These are phyloP conservation scores for Raphidocelis subcapitata DNA, from an alignment of 139 green algal species.

Conservation along the genomic window DNA sequence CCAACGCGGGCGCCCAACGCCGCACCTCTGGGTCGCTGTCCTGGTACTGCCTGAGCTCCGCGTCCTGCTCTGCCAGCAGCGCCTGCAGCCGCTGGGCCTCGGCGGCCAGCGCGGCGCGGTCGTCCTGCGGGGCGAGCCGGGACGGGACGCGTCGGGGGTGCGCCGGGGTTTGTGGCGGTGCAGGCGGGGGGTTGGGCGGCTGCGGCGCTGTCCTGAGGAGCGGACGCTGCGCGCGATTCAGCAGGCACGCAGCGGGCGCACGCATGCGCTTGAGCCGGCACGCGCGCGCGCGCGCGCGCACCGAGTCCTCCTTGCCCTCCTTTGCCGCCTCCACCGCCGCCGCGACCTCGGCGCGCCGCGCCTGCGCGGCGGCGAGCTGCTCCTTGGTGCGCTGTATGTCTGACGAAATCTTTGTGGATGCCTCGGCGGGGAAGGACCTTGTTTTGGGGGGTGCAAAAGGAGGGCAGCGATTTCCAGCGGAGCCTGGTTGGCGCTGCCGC, in stretches of 20 bases:
- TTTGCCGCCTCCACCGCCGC: conserved; percentile 34
- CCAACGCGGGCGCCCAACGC: background rate
- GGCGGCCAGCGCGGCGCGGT: conserved; percentile 35
- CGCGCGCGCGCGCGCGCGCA: conserved; percentile 22
- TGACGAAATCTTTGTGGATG: conserved; percentile 46
- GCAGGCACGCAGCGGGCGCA: background rate
- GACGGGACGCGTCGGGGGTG: conserved; percentile 4
- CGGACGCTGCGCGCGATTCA: background rate
- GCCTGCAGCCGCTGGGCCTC: conserved; percentile 39
- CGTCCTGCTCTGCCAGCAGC: conserved; percentile 31
- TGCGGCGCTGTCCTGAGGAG: background rate
- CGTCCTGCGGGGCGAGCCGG: background rate
- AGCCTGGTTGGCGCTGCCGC: no score
- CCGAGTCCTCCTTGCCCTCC: conserved; percentile 57
- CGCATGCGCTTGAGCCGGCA: background rate
- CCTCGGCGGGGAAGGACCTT: conserved; percentile 66
- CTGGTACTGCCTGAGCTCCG: conserved; percentile 45
- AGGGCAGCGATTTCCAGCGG: no score
- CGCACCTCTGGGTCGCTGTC: conserved; percentile 59
- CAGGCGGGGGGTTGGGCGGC: background rate
- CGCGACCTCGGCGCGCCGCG: conserved; percentile 23
- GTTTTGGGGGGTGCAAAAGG: no score
- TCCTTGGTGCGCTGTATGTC: background rate
- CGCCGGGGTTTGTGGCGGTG: background rate
- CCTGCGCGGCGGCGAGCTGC: conserved; percentile 5